phyloP scores from a whole-genome alignment of 2,329 filamentous ascomycete genomes.

The Byssothecium circinans region DNA sequence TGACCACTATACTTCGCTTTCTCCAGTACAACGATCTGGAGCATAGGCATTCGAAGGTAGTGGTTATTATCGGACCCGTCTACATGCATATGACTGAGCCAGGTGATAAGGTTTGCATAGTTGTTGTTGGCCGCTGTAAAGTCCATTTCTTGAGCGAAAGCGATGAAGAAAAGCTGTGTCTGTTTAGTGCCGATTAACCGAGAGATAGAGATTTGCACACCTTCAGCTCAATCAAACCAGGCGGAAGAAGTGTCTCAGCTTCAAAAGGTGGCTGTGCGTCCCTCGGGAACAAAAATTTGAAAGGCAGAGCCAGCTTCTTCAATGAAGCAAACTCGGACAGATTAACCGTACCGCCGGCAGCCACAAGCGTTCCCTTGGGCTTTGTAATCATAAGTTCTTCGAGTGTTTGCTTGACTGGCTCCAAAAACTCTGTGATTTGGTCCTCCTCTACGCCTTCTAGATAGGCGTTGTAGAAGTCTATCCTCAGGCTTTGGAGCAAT shows the following conservation, averaged over 20 bases:
- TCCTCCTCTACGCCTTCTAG: background rate
- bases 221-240: background rate
- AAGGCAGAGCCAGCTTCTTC: constrained; percentile 2
- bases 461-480: background rate
- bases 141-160: background rate
- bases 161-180: background rate
- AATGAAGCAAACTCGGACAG: constrained; percentile 3
- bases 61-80: background rate
- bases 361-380: background rate
- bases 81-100: background rate
- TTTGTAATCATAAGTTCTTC: constrained; percentile 3
- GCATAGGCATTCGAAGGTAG: background rate
- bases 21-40: background rate
- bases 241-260: background rate
- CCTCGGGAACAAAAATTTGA: constrained; percentile 3
- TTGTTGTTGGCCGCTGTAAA: background rate
- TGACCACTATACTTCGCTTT: background rate
- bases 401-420: constrained; percentile 3
- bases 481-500: background rate
- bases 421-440: background rate
- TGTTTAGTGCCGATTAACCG: background rate
- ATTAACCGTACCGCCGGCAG: background rate
- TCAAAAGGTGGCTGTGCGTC: background rate
- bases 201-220: background rate
- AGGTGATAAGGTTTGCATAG: background rate